Evolutionary conservation across 164 flowering plant species (phyloP).

Genomic region (Nelumbo lutea): DNA sequence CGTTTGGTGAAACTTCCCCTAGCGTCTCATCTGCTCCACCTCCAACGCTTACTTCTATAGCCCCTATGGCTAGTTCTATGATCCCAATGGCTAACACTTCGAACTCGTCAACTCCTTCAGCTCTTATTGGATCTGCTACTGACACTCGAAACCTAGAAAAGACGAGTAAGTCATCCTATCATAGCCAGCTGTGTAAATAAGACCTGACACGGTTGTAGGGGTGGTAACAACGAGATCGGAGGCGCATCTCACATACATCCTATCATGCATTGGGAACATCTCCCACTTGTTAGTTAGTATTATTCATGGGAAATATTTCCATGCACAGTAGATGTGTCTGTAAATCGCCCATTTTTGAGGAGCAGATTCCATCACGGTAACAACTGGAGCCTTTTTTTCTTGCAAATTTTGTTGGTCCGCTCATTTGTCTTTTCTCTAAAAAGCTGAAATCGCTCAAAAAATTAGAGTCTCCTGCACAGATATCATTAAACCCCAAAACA

Average conservation of each 20-base stretch:
- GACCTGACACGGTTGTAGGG: constrained; percentile 73
- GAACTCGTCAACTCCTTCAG: constrained; percentile 26
- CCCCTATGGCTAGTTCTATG: constrained; percentile 24
- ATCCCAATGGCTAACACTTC: constrained; percentile 32
- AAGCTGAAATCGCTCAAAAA: constrained; percentile 34
- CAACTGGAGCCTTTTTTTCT: constrained; percentile 66
- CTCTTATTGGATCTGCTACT: constrained; percentile 27
- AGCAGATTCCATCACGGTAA: no score
- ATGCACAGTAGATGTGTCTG: no score
- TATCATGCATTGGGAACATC: no score
- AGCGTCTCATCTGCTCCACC: constrained; percentile 26
- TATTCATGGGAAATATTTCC: no score
- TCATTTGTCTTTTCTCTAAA: constrained; percentile 61
- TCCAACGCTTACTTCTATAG: constrained; percentile 7
- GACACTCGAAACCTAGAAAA: constrained; percentile 12
- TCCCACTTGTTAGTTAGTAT: no score
- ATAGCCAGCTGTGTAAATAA: constrained; percentile 49
- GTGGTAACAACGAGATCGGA: constrained; percentile 70
- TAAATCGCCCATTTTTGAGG: no score
- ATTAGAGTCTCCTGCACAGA: constrained; percentile 43
- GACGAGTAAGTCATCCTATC: constrained; percentile 40
- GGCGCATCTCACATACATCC: no score
- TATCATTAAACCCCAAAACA: constrained; percentile 65
- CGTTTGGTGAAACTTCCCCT: constrained; percentile 23
- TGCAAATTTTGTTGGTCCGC: constrained; percentile 47